Evolutionary conservation across 2,329 filamentous ascomycete genomes (phyloP).

Genomic region (Emmonsiellopsis sp.): DNA sequence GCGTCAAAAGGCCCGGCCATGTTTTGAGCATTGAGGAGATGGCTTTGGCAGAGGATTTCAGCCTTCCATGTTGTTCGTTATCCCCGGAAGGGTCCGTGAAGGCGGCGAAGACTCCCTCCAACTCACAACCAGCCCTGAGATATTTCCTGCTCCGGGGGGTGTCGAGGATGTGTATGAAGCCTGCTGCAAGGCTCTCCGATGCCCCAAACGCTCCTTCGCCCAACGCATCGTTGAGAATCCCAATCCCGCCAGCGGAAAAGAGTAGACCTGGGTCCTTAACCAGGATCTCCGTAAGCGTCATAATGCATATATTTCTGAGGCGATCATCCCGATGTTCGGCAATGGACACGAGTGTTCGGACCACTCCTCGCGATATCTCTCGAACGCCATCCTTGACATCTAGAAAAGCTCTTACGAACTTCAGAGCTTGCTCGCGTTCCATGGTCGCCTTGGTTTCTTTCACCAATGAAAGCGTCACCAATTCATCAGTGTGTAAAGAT

Average conservation of each 20-base stretch:
- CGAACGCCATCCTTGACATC: conserved; percentile 88
- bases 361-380: conserved; percentile 78
- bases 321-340: conserved; percentile 81
- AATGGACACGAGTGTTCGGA: conserved; percentile 81
- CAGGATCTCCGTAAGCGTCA: conserved; percentile 87
- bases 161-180: conserved; percentile 86
- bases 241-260: conserved; percentile 73
- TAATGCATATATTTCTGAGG: conserved; percentile 78
- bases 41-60: conserved; percentile 87
- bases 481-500: conserved; percentile 77
- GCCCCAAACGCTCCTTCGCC: conserved; percentile 87
- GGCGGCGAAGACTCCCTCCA: conserved; percentile 81
- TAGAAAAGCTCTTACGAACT: conserved; percentile 89
- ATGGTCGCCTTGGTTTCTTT: conserved; percentile 97
- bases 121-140: conserved; percentile 77
- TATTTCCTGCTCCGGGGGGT: conserved; percentile 70
- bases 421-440: conserved; percentile 91
- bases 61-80: conserved; percentile 49
- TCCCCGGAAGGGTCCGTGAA: conserved; percentile 72
- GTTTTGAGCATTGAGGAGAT: conserved; percentile 84
- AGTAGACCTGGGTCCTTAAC: conserved; percentile 75
- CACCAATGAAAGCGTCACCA: conserved; percentile 84
- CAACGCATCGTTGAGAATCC: conserved; percentile 81
- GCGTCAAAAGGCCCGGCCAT: conserved; percentile 82
- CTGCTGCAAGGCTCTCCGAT: conserved; percentile 76